These are phyloP conservation scores for Kickxella alabastrina DNA, from an alignment of 192 early-diverging fungal genomes.

Conservation along the genomic window DNA sequence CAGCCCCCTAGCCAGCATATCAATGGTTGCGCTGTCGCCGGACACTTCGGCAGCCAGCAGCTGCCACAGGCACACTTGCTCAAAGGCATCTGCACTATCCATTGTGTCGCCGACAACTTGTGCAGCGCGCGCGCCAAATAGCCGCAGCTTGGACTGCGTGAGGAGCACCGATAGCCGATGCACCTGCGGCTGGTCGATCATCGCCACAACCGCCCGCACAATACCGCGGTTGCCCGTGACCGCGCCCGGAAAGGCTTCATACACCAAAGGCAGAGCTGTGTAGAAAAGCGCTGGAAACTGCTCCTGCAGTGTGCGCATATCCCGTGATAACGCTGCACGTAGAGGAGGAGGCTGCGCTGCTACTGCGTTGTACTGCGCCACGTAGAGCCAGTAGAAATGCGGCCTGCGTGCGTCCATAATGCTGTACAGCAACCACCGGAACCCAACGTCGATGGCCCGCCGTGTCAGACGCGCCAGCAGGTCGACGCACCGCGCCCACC, in stretches of 20 bases:
- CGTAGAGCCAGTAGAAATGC: slow-evolving; percentile 11
- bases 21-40: slow-evolving; percentile 15
- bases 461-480: slow-evolving; percentile 33
- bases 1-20: slow-evolving; percentile 8
- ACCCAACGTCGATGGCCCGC: slow-evolving; percentile 27
- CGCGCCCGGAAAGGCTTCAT: slow-evolving; percentile 32
- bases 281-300: slow-evolving; percentile 47
- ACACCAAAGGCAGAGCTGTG: slow-evolving; percentile 23
- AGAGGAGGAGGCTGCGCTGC: no score
- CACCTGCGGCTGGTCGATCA: slow-evolving; percentile 55
- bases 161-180: slow-evolving; percentile 34
- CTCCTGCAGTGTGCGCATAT: slow-evolving; percentile 49
- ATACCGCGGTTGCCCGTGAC: slow-evolving; percentile 32
- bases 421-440: slow-evolving; percentile 29
- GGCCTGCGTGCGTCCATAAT: background rate
- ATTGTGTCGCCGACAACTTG: slow-evolving; percentile 21
- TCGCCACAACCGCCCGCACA: slow-evolving; percentile 29
- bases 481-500: background rate
- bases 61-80: slow-evolving; percentile 61
- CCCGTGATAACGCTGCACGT: slow-evolving; percentile 39
- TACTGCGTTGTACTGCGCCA: slow-evolving; percentile 11
- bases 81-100: slow-evolving; percentile 51
- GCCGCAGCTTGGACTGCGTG: slow-evolving; percentile 8
- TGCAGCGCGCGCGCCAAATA: slow-evolving; percentile 23
- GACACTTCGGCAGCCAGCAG: slow-evolving; percentile 43